phyloP scores from a whole-genome alignment of 192 early-diverging fungal species.

The Cladochytrium replicatum region DNA sequence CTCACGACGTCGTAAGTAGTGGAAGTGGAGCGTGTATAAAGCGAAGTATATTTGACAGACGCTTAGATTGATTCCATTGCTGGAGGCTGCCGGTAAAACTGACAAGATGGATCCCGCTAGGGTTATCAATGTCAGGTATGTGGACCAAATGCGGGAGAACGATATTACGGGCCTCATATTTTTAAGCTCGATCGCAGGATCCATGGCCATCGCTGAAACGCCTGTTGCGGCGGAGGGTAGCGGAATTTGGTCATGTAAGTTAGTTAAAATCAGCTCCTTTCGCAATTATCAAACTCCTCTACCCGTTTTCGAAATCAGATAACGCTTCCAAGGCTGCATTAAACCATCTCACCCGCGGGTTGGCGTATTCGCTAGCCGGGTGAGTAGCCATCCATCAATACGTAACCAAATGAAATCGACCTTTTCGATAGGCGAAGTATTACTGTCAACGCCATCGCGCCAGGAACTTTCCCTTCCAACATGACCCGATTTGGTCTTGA shows the following conservation, averaged over 20 bases:
- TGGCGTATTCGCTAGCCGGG: slow-evolving; percentile 27
- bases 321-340: slow-evolving; percentile 40
- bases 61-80: slow-evolving; percentile 55
- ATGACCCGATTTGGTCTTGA: slow-evolving; percentile 39
- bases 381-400: no score
- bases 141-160: slow-evolving; percentile 45
- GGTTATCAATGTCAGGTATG: slow-evolving; percentile 86
- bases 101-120: slow-evolving; percentile 47
- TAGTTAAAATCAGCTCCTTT: no score
- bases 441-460: slow-evolving; percentile 40
- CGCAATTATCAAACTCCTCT: no score
- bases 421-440: no score
- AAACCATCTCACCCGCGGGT: slow-evolving; percentile 40
- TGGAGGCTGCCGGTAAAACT: slow-evolving; percentile 46
- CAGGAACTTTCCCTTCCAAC: slow-evolving; percentile 36
- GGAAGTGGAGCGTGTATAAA: no score
- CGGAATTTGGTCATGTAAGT: slow-evolving; percentile 35
- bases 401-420: slow-evolving; percentile 3
- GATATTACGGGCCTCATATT: no score
- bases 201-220: slow-evolving; percentile 22
- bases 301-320: slow-evolving; percentile 7
- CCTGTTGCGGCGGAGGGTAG: slow-evolving; percentile 19
- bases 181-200: slow-evolving; percentile 28
- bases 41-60: no score
- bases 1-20: slow-evolving; percentile 55